Evolutionary conservation across 176 grass and related monocot genomes (phyloP).

Genomic region (Luzula sylvatica): DNA sequence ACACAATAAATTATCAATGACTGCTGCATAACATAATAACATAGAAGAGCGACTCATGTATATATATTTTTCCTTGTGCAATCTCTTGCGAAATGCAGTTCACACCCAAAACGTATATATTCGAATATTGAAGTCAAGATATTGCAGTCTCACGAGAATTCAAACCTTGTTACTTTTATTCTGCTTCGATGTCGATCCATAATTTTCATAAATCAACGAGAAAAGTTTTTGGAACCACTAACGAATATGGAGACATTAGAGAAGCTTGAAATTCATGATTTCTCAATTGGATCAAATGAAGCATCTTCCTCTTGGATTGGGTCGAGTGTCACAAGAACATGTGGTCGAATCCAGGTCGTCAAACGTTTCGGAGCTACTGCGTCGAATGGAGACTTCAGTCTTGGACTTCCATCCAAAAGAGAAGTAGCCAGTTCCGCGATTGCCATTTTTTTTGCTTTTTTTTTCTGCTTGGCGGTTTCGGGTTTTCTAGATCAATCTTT

Average conservation of each 20-base stretch:
- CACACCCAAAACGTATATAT: too few relatives aligned
- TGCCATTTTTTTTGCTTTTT: constrained; percentile 6
- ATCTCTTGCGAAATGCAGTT: too few relatives aligned
- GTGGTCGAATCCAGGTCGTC: constrained; percentile 3
- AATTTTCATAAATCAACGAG: constrained; percentile 1
- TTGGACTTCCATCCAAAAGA: constrained; percentile 3
- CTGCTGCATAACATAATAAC: too few relatives aligned
- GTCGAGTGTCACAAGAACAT: constrained; percentile 4
- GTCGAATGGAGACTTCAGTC: constrained; percentile 20
- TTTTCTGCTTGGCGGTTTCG: neutral
- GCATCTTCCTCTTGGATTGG: constrained; percentile 16
- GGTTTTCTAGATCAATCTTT: too few relatives aligned
- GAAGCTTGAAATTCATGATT: neutral
- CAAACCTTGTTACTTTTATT: too few relatives aligned
- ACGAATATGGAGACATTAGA: constrained; percentile 11
- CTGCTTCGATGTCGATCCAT: too few relatives aligned
- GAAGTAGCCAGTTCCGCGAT: constrained; percentile 22
- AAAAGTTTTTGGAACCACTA: neutral
- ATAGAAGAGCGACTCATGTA: too few relatives aligned
- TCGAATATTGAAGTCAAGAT: too few relatives aligned
- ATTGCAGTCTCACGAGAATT: too few relatives aligned
- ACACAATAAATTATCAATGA: too few relatives aligned
- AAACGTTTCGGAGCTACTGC: constrained; percentile 21
- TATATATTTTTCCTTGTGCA: too few relatives aligned
- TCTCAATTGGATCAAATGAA: neutral